These are phyloP conservation scores for Leishmania gerbilli DNA, from an alignment of 208 protist genomes.

Conservation along the genomic window DNA sequence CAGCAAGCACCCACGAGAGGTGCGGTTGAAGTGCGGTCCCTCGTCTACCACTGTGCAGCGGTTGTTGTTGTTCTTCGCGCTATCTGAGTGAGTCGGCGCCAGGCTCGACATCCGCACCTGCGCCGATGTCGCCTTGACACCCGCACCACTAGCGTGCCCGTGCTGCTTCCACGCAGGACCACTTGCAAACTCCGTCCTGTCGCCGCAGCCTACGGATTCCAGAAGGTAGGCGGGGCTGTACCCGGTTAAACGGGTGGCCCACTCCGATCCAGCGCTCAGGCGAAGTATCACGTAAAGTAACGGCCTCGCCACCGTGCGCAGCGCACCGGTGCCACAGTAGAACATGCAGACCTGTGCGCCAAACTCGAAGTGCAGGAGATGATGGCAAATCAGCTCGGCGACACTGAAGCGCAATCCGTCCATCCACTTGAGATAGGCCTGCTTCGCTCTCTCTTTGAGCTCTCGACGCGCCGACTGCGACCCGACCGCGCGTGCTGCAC, in stretches of 20 bases:
- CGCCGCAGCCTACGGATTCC: not conserved
- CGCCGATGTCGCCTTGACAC: slow-evolving; percentile 7
- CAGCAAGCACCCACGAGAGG: slow-evolving; percentile 39
- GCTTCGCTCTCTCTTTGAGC: not conserved
- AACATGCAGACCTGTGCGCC: slow-evolving; percentile 17
- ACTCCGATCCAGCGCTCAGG: not conserved
- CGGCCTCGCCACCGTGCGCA: slow-evolving; percentile 18
- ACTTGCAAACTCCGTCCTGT: not conserved
- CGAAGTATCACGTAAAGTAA: slow-evolving; percentile 7
- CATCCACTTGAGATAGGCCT: slow-evolving; percentile 13
- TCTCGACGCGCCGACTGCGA: slow-evolving; percentile 14
- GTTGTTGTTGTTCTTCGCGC: slow-evolving; percentile 16
- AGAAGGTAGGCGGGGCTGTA: slow-evolving; percentile 1
- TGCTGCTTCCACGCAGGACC: slow-evolving; percentile 25
- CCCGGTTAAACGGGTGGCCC: slow-evolving; percentile 12
- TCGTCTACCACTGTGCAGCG: slow-evolving; percentile 37
- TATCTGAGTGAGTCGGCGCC: slow-evolving; percentile 1
- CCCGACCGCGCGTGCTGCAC: slow-evolving; percentile 13
- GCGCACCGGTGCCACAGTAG: slow-evolving; percentile 17
- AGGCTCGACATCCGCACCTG: slow-evolving; percentile 12
- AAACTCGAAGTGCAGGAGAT: not conserved
- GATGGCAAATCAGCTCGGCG: not conserved
- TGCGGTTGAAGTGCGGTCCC: slow-evolving; percentile 48
- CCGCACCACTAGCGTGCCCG: not conserved
- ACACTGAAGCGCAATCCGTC: slow-evolving; percentile 16